phyloP scores from a whole-genome alignment of 305 asterid genomes.

The Plantago rigida region DNA sequence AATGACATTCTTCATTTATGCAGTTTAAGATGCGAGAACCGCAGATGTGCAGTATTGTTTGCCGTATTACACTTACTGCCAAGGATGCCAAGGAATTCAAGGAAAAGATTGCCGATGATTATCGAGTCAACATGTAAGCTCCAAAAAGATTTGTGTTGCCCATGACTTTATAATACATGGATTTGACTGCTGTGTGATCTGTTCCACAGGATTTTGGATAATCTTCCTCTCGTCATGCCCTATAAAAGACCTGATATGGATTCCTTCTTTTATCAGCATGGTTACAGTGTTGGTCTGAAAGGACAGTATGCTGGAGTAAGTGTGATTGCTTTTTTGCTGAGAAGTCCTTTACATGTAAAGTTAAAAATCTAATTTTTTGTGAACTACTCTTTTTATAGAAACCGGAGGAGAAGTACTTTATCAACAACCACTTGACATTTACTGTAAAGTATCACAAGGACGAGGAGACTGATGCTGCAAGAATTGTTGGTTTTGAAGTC shows the following conservation, averaged over 20 bases:
- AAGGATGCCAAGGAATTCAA: slow-evolving; percentile 42
- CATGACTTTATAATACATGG: slow-evolving; percentile 11
- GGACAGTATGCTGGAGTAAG: slow-evolving; percentile 83
- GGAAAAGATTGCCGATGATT: slow-evolving; percentile 51
- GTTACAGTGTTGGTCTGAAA: slow-evolving; percentile 71
- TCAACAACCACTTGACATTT: slow-evolving; percentile 71
- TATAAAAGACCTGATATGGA: slow-evolving; percentile 51
- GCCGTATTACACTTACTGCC: slow-evolving; percentile 35
- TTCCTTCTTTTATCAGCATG: slow-evolving; percentile 59
- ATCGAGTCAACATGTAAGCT: slow-evolving; percentile 50
- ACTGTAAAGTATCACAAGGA: slow-evolving; percentile 74
- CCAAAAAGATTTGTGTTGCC: slow-evolving; percentile 6
- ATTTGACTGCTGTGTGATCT: slow-evolving; percentile 20
- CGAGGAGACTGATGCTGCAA: slow-evolving; percentile 56
- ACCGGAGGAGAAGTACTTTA: slow-evolving; percentile 59
- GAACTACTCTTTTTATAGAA: slow-evolving; percentile 31
- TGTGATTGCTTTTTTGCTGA: slow-evolving; percentile 22
- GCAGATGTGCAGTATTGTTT: slow-evolving; percentile 42
- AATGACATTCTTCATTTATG: slow-evolving; percentile 27
- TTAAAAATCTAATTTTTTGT: slow-evolving; percentile 17
- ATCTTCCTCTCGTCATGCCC: slow-evolving; percentile 84
- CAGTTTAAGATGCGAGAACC: slow-evolving; percentile 63
- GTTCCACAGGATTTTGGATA: slow-evolving; percentile 74
- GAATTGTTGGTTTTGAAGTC: slow-evolving; percentile 89
- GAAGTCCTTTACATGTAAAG: slow-evolving; percentile 5